These are phyloP conservation scores for Zoysia pacifica DNA, from an alignment of 176 grass and related monocot species.

Conservation along the genomic window DNA sequence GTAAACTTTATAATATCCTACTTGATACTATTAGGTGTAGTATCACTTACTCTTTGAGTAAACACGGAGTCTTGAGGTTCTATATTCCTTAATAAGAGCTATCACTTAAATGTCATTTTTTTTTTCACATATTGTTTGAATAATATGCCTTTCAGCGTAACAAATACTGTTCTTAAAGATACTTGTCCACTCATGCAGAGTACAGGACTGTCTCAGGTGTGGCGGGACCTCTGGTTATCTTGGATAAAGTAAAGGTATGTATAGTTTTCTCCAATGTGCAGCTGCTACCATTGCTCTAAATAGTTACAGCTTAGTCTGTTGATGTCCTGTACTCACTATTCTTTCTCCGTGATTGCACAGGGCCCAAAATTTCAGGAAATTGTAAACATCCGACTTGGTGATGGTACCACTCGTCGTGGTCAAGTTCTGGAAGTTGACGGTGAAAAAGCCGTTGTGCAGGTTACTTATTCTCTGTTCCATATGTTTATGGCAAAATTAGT, in stretches of 20 bases:
- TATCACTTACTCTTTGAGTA: not conserved
- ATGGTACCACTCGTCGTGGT: conserved; percentile 95
- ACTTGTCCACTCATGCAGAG: conserved; percentile 51
- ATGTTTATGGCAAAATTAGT: not conserved
- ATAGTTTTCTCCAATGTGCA: conserved; percentile 23
- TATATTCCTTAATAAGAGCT: no score
- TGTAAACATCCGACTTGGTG: conserved; percentile 97
- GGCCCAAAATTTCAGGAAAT: conserved; percentile 98
- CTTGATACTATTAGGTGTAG: no score
- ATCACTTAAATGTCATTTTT: no score
- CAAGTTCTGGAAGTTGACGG: conserved; percentile 99
- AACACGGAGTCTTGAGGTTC: no score
- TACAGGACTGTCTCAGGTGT: conserved; percentile 99
- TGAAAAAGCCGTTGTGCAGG: conserved; percentile 99
- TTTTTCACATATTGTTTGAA: not conserved
- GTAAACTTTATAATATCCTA: no score
- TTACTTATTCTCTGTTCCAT: conserved; percentile 37
- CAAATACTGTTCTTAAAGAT: conserved; percentile 1
- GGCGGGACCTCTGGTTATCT: conserved; percentile 93
- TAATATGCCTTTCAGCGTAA: conserved; percentile 6
- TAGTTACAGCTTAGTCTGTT: not conserved
- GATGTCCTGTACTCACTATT: not conserved
- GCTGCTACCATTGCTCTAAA: conserved; percentile 3
- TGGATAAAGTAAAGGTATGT: conserved; percentile 98
- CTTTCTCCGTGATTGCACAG: conserved; percentile 48